Conservation (phyloP, 345 rosid species). For the Populus davidiana region DNA sequence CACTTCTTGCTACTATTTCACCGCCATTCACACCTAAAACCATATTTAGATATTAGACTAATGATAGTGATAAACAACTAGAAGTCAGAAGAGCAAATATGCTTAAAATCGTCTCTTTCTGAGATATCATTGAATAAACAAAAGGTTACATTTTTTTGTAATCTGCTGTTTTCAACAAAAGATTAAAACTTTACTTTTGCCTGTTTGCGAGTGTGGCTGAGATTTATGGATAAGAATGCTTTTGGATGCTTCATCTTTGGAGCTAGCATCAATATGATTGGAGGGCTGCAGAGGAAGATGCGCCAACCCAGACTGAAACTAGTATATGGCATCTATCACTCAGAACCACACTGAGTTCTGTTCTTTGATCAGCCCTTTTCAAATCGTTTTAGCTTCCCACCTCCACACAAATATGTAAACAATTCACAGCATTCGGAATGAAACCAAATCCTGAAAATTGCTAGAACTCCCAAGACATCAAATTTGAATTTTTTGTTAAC, state of each 20-base stretch:
- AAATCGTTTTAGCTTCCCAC: constrained; percentile 2
- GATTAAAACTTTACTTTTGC: constrained; percentile 28
- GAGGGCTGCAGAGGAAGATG: constrained; percentile 52
- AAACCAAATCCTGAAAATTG: constrained; percentile 18
- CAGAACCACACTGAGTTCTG: constrained; percentile 3
- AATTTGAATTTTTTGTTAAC: constrained; percentile 3
- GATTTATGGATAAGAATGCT: constrained; percentile 39
- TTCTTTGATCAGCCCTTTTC: constrained; percentile 12
- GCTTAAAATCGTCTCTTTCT: neutral
- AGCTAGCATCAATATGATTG: constrained; percentile 47
- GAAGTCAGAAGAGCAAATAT: neutral
- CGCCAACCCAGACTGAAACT: constrained; percentile 48
- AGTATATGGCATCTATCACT: constrained; percentile 22
- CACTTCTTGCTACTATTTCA: constrained; percentile 12
- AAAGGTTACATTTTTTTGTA: neutral
- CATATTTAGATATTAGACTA: neutral
- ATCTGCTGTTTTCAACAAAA: constrained; percentile 8
- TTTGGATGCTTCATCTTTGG: constrained; percentile 54
- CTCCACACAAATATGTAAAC: constrained; percentile 18
- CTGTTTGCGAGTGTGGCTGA: constrained; percentile 51
- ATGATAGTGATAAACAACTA: neutral
- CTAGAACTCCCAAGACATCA: constrained; percentile 11
- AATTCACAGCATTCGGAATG: constrained; percentile 12
- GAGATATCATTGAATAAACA: constrained; percentile 15
- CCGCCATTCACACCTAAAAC: neutral